A percentile compares a stretch with the other conserved stretches of the same genome.
These are phyloP conservation scores for Acacia crassicarpa DNA, from an alignment of 306 rosid genomes.

Conservation along the genomic window DNA sequence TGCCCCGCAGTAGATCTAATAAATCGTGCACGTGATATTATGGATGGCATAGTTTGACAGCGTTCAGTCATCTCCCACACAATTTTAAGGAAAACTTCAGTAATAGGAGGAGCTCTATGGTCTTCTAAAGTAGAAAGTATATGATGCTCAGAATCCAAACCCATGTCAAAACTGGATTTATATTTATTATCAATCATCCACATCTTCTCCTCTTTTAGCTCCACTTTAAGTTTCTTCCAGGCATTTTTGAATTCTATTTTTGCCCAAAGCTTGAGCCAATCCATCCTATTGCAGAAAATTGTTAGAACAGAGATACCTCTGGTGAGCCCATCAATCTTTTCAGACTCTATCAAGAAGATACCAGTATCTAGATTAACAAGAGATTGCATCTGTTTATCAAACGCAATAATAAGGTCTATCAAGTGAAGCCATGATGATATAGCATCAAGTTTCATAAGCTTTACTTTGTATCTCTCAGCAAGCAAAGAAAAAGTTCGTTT, in stretches of 20 bases:
- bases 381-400: conserved; percentile 64
- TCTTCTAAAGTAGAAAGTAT: conserved; percentile 51
- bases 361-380: conserved; percentile 52
- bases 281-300: conserved; percentile 59
- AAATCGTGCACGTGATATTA: conserved; percentile 43
- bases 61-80: conserved; percentile 66
- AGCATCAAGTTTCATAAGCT: conserved; percentile 48
- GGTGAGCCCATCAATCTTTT: conserved; percentile 48
- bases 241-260: conserved; percentile 75
- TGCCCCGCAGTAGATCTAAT: conserved; percentile 65
- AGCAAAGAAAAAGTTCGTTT: conserved; percentile 53
- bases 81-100: conserved; percentile 56
- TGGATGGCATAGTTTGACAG: conserved; percentile 61
- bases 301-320: conserved; percentile 52
- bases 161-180: conserved; percentile 32
- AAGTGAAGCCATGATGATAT: conserved; percentile 70
- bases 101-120: conserved; percentile 60
- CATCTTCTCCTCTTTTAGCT: conserved; percentile 55
- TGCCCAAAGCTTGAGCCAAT: conserved; percentile 83
- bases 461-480: conserved; percentile 50
- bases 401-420: conserved; percentile 53
- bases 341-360: conserved; percentile 46
- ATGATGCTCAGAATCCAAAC: conserved; percentile 33
- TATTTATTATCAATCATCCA: conserved; percentile 46
- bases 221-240: conserved; percentile 56